Conservation (phyloP, 495 filamentous ascomycete species). For the Tuber brumale region DNA sequence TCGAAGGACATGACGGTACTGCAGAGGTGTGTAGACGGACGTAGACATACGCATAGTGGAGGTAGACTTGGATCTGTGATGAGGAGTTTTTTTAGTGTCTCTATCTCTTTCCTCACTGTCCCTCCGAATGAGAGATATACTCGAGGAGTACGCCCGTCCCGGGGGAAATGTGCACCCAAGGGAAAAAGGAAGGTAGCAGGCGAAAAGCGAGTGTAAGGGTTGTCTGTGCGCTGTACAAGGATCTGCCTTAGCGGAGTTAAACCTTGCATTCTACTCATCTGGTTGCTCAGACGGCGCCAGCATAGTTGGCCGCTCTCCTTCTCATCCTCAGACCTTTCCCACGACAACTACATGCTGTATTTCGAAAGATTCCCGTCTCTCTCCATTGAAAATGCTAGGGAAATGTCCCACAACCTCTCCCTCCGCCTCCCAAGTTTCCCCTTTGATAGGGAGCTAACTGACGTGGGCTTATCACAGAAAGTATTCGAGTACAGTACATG, state of each 20-base stretch:
- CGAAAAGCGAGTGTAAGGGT: background rate
- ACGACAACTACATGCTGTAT: background rate
- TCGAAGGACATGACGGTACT: background rate
- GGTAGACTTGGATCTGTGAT: background rate
- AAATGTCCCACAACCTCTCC: background rate
- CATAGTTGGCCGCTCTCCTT: background rate
- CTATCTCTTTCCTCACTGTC: background rate
- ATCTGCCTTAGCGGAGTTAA: background rate
- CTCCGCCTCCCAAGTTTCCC: background rate
- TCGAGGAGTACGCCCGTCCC: background rate
- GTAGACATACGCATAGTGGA: background rate
- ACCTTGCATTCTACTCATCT: background rate
- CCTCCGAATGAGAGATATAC: background rate
- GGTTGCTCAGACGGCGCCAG: background rate
- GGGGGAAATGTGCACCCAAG: background rate
- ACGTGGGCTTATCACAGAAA: background rate
- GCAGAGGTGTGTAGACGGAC: background rate
- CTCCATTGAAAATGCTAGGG: background rate
- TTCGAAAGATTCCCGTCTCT: background rate
- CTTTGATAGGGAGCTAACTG: background rate
- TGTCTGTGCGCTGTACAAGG: conserved; percentile 4
- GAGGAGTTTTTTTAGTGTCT: background rate
- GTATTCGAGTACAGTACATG: background rate
- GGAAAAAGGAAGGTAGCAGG: background rate
- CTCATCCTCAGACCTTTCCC: background rate